phyloP scores from a whole-genome alignment of 805 yeast genomes.

The Martiniozyma abietophila region DNA sequence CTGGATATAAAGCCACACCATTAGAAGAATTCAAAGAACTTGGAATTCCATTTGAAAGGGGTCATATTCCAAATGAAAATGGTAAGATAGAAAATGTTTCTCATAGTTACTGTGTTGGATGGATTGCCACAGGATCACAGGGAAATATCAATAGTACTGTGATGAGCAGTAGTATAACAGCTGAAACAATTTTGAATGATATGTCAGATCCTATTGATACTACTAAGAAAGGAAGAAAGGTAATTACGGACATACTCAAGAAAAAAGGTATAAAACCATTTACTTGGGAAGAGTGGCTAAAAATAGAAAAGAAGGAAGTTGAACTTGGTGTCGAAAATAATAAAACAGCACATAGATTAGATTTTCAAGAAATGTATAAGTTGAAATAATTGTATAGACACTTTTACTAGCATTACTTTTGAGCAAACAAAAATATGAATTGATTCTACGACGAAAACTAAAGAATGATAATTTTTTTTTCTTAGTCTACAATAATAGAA shows the following conservation, averaged over 20 bases:
- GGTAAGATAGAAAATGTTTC: constrained; percentile 33
- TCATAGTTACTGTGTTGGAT: constrained; percentile 76
- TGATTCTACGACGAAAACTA: neutral
- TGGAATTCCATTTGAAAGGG: constrained; percentile 38
- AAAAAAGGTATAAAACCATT: constrained; percentile 26
- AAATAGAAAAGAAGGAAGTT: constrained; percentile 45
- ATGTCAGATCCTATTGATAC: constrained; percentile 12
- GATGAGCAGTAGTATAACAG: constrained; percentile 72
- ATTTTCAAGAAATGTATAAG: constrained; percentile 36
- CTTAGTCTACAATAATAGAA: constrained; percentile 7
- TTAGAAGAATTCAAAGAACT: constrained; percentile 46
- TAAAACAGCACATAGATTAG: constrained; percentile 52
- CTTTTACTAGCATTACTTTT: too few relatives aligned
- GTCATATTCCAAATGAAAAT: constrained; percentile 36
- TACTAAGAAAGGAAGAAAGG: constrained; percentile 25
- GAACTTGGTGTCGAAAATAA: constrained; percentile 37
- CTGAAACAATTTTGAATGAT: constrained; percentile 55
- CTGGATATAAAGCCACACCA: constrained; percentile 73
- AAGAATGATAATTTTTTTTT: neutral
- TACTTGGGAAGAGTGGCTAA: constrained; percentile 61
- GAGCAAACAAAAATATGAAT: neutral
- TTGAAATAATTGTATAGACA: constrained; percentile 20
- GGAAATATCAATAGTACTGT: constrained; percentile 92
- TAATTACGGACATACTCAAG: constrained; percentile 17
- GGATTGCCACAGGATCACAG: constrained; percentile 80